Evolutionary conservation across 495 filamentous ascomycete species (phyloP).

Genomic region (Lasiosphaeria hispida): DNA sequence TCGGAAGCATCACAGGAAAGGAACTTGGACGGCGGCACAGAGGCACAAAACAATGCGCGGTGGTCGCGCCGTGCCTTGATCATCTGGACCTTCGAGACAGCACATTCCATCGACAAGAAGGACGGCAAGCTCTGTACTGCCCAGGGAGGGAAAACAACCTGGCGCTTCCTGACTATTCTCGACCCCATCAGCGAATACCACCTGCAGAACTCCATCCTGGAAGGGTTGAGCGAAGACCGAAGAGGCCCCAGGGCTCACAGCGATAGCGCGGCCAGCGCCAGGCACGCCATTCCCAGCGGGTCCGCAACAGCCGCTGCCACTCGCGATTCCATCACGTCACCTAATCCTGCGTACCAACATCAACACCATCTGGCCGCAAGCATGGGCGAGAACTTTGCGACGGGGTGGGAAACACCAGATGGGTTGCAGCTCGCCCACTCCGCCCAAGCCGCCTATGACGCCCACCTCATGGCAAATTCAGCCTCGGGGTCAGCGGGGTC

Average conservation of each 20-base stretch:
- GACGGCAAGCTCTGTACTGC: constrained; percentile 30
- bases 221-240: not conserved
- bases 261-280: constrained; percentile 15
- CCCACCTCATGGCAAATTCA: constrained; percentile 15
- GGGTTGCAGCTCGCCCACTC: constrained; percentile 13
- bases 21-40: not conserved
- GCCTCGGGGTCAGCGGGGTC: not conserved
- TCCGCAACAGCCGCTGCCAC: constrained; percentile 15
- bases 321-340: constrained; percentile 43
- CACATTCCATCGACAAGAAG: constrained; percentile 34
- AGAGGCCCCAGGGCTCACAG: not conserved
- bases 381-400: constrained; percentile 47
- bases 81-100: constrained; percentile 48
- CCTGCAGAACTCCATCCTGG: not conserved
- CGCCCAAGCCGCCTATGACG: constrained; percentile 17
- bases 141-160: constrained; percentile 32
- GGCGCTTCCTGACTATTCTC: constrained; percentile 48
- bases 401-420: constrained; percentile 32
- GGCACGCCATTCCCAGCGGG: constrained; percentile 34
- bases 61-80: constrained; percentile 46
- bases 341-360: constrained; percentile 40
- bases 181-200: constrained; percentile 47
- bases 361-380: constrained; percentile 40
- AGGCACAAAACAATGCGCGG: constrained; percentile 10
- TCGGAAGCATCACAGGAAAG: constrained; percentile 24